Percentiles rank a stretch among this genome's conserved stretches.
Conservation (phyloP, 495 filamentous ascomycete species). For the Recurvomyces mirabilis region DNA sequence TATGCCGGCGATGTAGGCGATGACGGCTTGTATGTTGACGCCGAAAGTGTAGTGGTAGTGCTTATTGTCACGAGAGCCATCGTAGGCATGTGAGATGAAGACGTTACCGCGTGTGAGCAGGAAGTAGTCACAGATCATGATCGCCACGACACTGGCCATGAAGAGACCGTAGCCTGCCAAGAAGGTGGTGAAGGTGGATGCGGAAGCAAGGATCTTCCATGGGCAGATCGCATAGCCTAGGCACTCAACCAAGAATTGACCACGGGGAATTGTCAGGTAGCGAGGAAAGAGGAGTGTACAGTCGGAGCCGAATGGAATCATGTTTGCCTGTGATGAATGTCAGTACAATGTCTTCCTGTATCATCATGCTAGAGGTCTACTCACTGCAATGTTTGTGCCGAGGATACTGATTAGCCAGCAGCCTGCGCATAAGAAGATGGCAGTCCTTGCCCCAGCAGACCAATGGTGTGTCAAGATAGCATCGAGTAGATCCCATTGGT, state of each 20-base stretch:
- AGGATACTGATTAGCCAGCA: constrained; percentile 25
- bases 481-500: constrained; percentile 31
- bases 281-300: constrained; percentile 46
- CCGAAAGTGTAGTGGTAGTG: constrained; percentile 44
- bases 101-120: constrained; percentile 37
- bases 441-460: constrained; percentile 21
- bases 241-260: constrained; percentile 48
- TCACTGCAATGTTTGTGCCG: constrained; percentile 47
- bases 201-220: constrained; percentile 55
- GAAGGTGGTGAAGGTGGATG: constrained; percentile 47
- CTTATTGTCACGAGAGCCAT: constrained; percentile 24
- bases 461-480: constrained; percentile 28
- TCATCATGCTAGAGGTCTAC: constrained; percentile 45
- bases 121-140: constrained; percentile 60
- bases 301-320: constrained; percentile 52
- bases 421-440: constrained; percentile 28
- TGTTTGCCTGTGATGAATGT: neutral
- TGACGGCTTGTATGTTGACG: constrained; percentile 53
- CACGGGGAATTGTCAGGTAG: constrained; percentile 51
- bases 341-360: neutral
- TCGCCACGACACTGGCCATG: constrained; percentile 55
- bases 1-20: constrained; percentile 52
- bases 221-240: constrained; percentile 47
- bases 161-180: constrained; percentile 48
- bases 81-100: constrained; percentile 28